Base-by-base conservation (phyloP, 768 basidiomycete species). In the Hericium alpestre region DNA sequence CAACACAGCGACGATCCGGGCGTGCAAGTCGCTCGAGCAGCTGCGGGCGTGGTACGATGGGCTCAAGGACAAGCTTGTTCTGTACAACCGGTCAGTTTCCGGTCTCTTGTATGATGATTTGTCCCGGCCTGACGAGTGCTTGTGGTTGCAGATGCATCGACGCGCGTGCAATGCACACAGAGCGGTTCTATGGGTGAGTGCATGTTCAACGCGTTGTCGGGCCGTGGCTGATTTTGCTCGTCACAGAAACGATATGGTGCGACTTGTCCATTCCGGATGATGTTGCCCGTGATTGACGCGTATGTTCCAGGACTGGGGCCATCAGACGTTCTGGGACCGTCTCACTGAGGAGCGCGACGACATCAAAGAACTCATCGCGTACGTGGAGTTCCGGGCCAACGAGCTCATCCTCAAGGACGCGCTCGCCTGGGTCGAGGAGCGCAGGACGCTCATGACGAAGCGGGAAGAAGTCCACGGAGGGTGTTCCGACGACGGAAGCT, bases 141-240 rank as follows among this genome's bases (percentile, higher is more conserved):
- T 39, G 32, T 5, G 20, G 11, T 15, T 39, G 3, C 52, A 74
- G 73, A 38, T 74, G 73, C 47, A 73, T 74, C 49, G 64, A 69
- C 49, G 72, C 72, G 5, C 67, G 73, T 12, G 63, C 66, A 8
- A 72, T 67, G 60, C 74, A 74, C 56, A 69, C 72, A 4, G 70
- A 71, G 57, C 68, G 70, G 9, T 74, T 74, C 59, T 74, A 74
- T 43, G 72, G 72, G 73, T 74, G 57, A 39, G 71, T 65, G 12
- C 25, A 20, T 27, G 23, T 1, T 23, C 41, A 22, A 3, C 46
- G 47, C 12, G 7, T 46, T 46, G 13, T 13, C 18, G 37, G 13
- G 25, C 12, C 12, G 16, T 51, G 4, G 25, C 32, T 16, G 32
- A 32, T 18, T 2, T 4, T 20, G n/a, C 15, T 10, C 12, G 18